A percentile compares a stretch with the other conserved stretches of the same genome.
Conservation (phyloP, 306 rosid genomes). For the Lathyrus sativus region DNA sequence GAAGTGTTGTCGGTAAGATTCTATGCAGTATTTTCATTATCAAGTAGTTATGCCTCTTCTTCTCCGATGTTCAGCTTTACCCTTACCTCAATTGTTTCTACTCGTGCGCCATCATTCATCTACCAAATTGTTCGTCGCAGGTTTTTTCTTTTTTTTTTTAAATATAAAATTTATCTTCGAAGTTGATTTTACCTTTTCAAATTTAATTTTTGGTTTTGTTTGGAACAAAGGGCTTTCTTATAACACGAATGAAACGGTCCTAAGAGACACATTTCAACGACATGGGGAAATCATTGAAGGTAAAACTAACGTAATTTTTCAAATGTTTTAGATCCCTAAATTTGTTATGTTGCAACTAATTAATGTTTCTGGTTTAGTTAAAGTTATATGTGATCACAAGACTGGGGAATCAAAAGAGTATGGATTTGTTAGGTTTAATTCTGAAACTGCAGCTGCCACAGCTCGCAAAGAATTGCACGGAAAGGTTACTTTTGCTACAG, state of each 20-base stretch:
- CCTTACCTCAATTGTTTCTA: slow-evolving; percentile 34
- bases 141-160: slow-evolving; percentile 32
- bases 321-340: neutral
- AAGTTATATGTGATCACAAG: slow-evolving; percentile 64
- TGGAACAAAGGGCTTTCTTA: slow-evolving; percentile 58
- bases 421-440: slow-evolving; percentile 60
- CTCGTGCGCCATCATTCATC: slow-evolving; percentile 38
- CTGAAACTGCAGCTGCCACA: slow-evolving; percentile 53
- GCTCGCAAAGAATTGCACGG: slow-evolving; percentile 59
- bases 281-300: slow-evolving; percentile 71
- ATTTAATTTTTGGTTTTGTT: slow-evolving; percentile 25
- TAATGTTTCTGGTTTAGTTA: slow-evolving; percentile 38
- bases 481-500: slow-evolving; percentile 39
- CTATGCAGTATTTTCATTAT: too few species aligned
- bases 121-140: slow-evolving; percentile 59
- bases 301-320: slow-evolving; percentile 1
- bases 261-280: slow-evolving; percentile 56
- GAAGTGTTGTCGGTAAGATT: too few species aligned
- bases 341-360: neutral
- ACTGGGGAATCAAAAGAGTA: slow-evolving; percentile 70
- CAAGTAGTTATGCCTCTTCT: slow-evolving; percentile 35
- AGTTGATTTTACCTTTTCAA: neutral
- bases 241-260: slow-evolving; percentile 67
- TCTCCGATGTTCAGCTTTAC: slow-evolving; percentile 15
- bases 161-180: neutral